These are phyloP conservation scores for Odontarrhena argentea DNA, from an alignment of 345 rosid species.

Conservation along the genomic window DNA sequence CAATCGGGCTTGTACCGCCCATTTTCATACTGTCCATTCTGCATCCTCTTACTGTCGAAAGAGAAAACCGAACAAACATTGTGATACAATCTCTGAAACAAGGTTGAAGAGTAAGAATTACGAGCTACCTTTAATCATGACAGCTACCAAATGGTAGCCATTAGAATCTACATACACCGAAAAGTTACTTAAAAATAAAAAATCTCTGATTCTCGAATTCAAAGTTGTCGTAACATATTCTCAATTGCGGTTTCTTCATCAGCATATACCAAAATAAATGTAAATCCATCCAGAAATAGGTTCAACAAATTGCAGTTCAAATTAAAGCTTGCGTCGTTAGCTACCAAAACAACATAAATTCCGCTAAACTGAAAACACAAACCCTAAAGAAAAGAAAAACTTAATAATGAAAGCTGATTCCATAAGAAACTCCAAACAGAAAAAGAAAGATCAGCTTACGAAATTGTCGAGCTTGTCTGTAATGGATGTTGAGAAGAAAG, in stretches of 20 bases:
- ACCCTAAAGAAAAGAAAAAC: constrained; percentile 3
- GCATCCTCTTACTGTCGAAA: constrained; percentile 50
- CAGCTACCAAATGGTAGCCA: neutral
- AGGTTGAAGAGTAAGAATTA: constrained; percentile 10
- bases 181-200: neutral
- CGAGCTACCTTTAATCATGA: constrained; percentile 16
- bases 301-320: neutral
- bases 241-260: constrained; percentile 18
- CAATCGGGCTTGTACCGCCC: constrained; percentile 69
- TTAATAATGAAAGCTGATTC: constrained; percentile 12
- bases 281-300: constrained; percentile 4
- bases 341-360: neutral
- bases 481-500: constrained; percentile 11
- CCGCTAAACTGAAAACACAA: constrained; percentile 3
- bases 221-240: neutral
- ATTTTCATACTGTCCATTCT: constrained; percentile 65
- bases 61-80: constrained; percentile 4
- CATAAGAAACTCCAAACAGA: neutral
- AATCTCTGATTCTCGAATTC: neutral
- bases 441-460: constrained; percentile 10
- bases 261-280: constrained; percentile 20
- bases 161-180: constrained; percentile 3
- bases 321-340: neutral
- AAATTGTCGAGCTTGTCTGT: constrained; percentile 6
- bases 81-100: constrained; percentile 18